Percentiles rank a stretch among this genome's conserved stretches.
phyloP scores from a whole-genome alignment of 805 yeast species.

The Myxozyma mucilagina region DNA sequence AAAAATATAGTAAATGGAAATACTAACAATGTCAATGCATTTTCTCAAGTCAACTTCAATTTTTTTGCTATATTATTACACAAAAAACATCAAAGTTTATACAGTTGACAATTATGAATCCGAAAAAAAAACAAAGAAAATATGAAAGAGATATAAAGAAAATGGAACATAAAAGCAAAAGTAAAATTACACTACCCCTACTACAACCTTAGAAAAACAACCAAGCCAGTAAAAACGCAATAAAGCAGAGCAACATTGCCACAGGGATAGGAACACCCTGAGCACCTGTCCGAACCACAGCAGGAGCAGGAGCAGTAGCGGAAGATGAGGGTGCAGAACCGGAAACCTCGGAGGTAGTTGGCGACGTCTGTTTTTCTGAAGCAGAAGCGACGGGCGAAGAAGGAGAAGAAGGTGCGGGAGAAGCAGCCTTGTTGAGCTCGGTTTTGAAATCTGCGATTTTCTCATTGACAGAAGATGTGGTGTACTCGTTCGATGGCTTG shows the following conservation, averaged over 20 bases:
- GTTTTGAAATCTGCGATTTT: conserved; percentile 21
- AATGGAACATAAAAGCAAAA: not conserved
- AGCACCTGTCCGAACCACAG: conserved; percentile 30
- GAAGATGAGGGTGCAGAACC: conserved; percentile 4
- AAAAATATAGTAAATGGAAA: too few species aligned
- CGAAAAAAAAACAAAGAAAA: not conserved
- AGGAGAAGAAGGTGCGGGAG: not conserved
- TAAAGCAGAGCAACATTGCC: conserved; percentile 56
- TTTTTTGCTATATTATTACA: too few species aligned
- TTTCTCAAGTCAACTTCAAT: too few species aligned
- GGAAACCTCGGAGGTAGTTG: not conserved
- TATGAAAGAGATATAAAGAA: not conserved
- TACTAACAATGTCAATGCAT: too few species aligned
- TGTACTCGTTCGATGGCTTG: conserved; percentile 5
- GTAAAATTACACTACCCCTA: not conserved
- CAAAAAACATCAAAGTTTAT: too few species aligned
- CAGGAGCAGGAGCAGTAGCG: conserved; percentile 16
- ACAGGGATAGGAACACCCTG: conserved; percentile 56
- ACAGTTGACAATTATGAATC: too few species aligned
- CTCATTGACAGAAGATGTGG: conserved; percentile 13
- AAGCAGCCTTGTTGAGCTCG: conserved; percentile 19
- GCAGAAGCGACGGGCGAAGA: conserved; percentile 7
- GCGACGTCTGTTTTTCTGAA: not conserved
- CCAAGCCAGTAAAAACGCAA: conserved; percentile 67
- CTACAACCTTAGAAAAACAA: conserved; percentile 52